These are phyloP conservation scores for Thraustotheca clavata DNA, from an alignment of 352 stramenopile species.

Conservation along the genomic window DNA sequence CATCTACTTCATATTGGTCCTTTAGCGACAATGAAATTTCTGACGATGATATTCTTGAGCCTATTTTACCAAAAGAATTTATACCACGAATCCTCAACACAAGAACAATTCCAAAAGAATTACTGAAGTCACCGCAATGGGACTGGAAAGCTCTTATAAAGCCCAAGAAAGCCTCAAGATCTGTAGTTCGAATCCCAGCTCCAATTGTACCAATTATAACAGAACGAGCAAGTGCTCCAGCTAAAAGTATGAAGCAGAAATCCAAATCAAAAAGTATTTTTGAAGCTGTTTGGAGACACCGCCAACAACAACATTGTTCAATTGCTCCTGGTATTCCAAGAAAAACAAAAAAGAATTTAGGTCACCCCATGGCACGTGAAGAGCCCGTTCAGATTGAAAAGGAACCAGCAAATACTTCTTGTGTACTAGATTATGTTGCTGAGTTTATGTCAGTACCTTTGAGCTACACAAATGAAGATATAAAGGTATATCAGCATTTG, in stretches of 20 bases:
- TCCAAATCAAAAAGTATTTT: background rate
- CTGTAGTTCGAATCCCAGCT: background rate
- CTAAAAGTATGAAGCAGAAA: background rate
- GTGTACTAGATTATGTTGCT: background rate
- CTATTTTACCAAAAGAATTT: background rate
- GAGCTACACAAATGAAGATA: background rate
- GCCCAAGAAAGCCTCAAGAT: background rate
- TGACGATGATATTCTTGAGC: background rate
- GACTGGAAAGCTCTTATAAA: slow-evolving; percentile 11
- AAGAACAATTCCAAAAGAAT: background rate
- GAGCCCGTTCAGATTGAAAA: no score
- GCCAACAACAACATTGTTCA: background rate
- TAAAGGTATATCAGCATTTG: background rate
- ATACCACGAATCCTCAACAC: background rate
- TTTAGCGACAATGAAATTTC: background rate
- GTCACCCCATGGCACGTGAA: no score
- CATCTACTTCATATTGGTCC: background rate
- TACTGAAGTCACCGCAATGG: slow-evolving; percentile 11
- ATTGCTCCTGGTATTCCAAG: background rate
- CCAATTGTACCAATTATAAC: background rate
- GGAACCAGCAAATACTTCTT: no score
- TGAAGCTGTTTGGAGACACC: slow-evolving; percentile 1
- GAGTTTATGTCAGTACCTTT: no score
- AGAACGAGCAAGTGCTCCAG: background rate
- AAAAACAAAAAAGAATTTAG: no score